Evolutionary conservation across 2,329 filamentous ascomycete species (phyloP).

Genomic region (Aspergillus costaricaensis): DNA sequence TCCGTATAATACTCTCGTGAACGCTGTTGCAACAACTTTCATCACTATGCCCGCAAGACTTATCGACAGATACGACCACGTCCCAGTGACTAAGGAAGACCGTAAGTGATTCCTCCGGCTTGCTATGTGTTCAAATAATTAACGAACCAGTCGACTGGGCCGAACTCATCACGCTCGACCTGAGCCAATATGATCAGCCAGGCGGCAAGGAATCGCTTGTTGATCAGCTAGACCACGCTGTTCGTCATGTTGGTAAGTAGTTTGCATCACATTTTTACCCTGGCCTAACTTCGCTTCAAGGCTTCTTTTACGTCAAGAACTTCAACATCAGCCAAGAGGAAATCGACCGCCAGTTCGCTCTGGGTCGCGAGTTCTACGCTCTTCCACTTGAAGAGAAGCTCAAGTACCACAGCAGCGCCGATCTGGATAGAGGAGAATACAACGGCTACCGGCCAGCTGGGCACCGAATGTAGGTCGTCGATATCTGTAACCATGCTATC

Average conservation of each 20-base stretch:
- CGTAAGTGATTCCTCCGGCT: constrained; percentile 17
- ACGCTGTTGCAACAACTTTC: background rate
- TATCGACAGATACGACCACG: constrained; percentile 47
- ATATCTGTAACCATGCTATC: constrained; percentile 7
- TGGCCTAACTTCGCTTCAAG: constrained; percentile 24
- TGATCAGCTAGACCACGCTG: constrained; percentile 57
- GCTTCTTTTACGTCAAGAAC: constrained; percentile 66
- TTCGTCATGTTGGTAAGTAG: constrained; percentile 45
- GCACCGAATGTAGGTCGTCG: constrained; percentile 32
- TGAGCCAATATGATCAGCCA: constrained; percentile 56
- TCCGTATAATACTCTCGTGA: background rate
- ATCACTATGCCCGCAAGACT: constrained; percentile 28
- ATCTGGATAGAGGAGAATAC: constrained; percentile 57
- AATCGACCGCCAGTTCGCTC: constrained; percentile 62
- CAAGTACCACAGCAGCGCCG: constrained; percentile 51
- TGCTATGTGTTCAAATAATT: background rate
- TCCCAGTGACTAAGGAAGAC: constrained; percentile 51
- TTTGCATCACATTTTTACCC: background rate
- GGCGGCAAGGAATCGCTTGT: constrained; percentile 58
- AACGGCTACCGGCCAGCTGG: constrained; percentile 59
- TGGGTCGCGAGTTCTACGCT: constrained; percentile 61
- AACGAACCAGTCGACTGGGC: constrained; percentile 49
- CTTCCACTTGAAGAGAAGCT: constrained; percentile 61
- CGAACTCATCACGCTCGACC: constrained; percentile 60
- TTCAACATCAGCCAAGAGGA: constrained; percentile 63